Evolutionary conservation across 345 rosid genomes (phyloP), one percentile per base, ranked within the genome.

Genomic region (Arabidopsis arenosa): DNA sequence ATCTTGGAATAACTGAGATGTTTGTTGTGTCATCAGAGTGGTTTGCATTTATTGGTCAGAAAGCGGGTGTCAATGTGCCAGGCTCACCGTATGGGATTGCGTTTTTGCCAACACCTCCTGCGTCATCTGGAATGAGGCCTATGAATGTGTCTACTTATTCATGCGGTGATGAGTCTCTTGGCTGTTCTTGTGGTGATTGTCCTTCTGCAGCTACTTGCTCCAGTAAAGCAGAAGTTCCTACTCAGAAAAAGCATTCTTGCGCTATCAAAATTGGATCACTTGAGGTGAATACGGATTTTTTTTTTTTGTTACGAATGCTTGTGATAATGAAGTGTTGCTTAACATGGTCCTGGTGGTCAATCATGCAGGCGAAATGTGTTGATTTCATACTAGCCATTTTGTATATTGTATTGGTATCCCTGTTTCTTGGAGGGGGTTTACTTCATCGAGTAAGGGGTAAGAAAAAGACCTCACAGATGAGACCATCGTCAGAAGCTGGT

Each of bases 151-250:
- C 99, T 66, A 72, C 88, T 35, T 92, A 90, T 82, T 88, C 97
- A 17, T 95, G 99, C 55, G 75, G 80, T 77, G 99, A 92, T 80
- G 85, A 77, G 75, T 83, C 94, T 21, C 87, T 95, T 70, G 96
- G 97, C 26, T 95, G 97, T 77, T 95, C 99, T 81, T 95, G 99
- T 53, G 99, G 99, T 67, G 99, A 95, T 86, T 95, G 97, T 80
- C 89, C 90, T 64, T 82, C 89, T 51, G 83, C 97, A 68, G 44
- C 87, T 82, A 86, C 79, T 70, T 95, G 99, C 86, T 83, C 93
- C 5, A 84, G 75, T 73, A 76, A 83, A 66, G 85, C 83, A 65
- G 59, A 85, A 57, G 84, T 91, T 81, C 64, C 87, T 66, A 71
- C 80, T 60, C 82, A 75, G 36, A 81, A 81, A 73, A 81, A 67